A percentile compares a stretch with the other conserved stretches of the same genome.
phyloP scores from a whole-genome alignment of 306 rosid species.

The Betula pendula region DNA sequence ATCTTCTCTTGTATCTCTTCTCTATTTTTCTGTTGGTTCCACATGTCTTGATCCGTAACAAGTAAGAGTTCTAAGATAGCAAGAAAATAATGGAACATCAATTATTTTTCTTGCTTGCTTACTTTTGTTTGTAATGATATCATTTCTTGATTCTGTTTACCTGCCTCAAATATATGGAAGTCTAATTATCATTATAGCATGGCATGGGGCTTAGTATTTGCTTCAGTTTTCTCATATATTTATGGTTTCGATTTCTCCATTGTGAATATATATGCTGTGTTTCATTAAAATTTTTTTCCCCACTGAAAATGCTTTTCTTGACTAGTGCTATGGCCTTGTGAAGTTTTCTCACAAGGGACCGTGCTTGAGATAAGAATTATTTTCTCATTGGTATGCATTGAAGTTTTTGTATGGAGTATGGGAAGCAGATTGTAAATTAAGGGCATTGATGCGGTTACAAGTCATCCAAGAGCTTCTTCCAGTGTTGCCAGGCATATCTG shows the following conservation, averaged over 20 bases:
- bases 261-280: not conserved
- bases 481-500: conserved; percentile 79
- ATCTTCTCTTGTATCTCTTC: not conserved
- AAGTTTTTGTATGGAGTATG: conserved; percentile 15
- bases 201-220: not conserved
- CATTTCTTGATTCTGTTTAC: not conserved
- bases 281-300: not conserved
- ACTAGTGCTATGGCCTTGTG: not conserved
- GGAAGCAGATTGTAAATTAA: conserved; percentile 83
- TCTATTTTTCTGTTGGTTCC: not conserved
- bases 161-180: not conserved
- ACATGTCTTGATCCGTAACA: not conserved
- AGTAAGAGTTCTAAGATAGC: not conserved
- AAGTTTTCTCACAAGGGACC: not conserved
- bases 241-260: not conserved
- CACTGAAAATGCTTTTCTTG: not conserved
- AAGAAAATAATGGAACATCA: not conserved
- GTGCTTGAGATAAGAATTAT: not conserved
- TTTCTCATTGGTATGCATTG: conserved; percentile 17
- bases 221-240: not conserved
- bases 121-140: not conserved
- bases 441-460: conserved; percentile 90
- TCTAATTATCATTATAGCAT: not conserved
- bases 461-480: conserved; percentile 83
- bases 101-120: not conserved